phyloP scores from a whole-genome alignment of 1,139 yeast species.

The Kazachstania sp. region DNA sequence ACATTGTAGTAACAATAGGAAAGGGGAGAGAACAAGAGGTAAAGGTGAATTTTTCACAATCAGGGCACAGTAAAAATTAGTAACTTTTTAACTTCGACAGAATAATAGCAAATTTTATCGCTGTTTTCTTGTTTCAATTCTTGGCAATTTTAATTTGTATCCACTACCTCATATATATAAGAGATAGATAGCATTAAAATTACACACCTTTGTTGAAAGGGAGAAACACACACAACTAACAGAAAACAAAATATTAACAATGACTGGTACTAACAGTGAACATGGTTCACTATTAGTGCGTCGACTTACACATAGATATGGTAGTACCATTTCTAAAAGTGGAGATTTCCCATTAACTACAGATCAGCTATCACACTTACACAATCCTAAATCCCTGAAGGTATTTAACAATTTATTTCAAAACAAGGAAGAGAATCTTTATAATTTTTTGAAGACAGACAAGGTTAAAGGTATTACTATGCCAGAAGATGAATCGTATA shows the following conservation, averaged over 20 bases:
- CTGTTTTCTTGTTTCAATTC: no score
- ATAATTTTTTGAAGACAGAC: conserved; percentile 35
- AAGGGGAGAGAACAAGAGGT: neutral
- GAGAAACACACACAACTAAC: neutral
- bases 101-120: no score
- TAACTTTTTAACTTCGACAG: no score
- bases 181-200: no score
- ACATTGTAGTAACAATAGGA: neutral
- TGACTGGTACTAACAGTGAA: neutral
- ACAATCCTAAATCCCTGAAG: conserved; percentile 32
- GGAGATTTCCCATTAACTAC: conserved; percentile 5
- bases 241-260: no score
- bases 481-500: conserved; percentile 15
- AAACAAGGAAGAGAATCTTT: conserved; percentile 16
- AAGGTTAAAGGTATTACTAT: conserved; percentile 38
- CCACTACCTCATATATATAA: no score
- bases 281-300: neutral
- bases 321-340: neutral
- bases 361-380: conserved; percentile 22
- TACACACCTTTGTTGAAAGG: neutral
- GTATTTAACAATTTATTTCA: conserved; percentile 20
- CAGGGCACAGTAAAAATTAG: no score
- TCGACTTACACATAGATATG: neutral
- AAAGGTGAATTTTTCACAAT: neutral
- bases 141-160: no score